Evolutionary conservation across 768 basidiomycete species (phyloP).

Genomic region (Galerina sulciceps): DNA sequence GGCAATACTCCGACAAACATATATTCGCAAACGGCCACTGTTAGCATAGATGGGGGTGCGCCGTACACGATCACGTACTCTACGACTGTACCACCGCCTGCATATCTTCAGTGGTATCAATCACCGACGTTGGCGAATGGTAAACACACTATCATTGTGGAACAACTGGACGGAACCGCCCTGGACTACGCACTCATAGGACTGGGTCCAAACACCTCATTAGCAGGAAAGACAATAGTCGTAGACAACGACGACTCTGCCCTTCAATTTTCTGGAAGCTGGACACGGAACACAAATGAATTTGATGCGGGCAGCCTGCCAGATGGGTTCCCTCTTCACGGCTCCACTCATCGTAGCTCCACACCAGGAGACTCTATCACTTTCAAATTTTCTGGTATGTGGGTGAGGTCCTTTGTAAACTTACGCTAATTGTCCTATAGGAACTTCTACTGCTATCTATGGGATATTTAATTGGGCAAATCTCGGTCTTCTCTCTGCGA

Average conservation of each 20-base stretch:
- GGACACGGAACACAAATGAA: constrained; percentile 13
- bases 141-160: constrained; percentile 22
- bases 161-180: constrained; percentile 22
- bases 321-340: constrained; percentile 8
- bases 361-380: constrained; percentile 8
- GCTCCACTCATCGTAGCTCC: constrained; percentile 10
- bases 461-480: constrained; percentile 29
- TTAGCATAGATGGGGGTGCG: constrained; percentile 24
- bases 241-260: constrained; percentile 26
- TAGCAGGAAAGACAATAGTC: constrained; percentile 20
- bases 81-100: constrained; percentile 14
- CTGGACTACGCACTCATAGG: constrained; percentile 25
- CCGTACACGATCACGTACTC: constrained; percentile 12
- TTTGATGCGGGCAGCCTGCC: constrained; percentile 14
- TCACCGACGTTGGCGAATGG: constrained; percentile 22
- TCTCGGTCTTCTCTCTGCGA: constrained; percentile 23
- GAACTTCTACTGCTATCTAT: constrained; percentile 26
- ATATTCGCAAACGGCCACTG: constrained; percentile 13
- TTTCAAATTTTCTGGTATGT: constrained; percentile 14
- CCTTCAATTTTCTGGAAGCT: constrained; percentile 21
- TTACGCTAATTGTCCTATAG: constrained; percentile 4
- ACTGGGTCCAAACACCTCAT: constrained; percentile 23
- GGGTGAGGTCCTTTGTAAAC: too few species aligned
- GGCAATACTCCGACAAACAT: constrained; percentile 12
- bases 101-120: constrained; percentile 27